phyloP scores from a whole-genome alignment of 805 yeast species.

The Yarrowia deformans region DNA sequence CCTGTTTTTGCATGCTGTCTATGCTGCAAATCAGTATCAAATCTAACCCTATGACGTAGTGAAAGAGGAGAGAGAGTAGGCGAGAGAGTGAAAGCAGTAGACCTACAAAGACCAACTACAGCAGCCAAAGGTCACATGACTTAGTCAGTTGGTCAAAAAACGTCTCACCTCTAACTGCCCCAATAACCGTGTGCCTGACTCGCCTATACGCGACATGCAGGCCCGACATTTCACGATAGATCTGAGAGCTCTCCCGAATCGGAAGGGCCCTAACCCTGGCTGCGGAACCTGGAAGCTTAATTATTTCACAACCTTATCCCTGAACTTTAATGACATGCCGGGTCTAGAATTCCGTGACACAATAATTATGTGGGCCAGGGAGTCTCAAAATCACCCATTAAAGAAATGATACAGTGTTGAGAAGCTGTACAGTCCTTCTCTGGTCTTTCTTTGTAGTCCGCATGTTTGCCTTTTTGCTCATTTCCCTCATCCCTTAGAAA shows the following conservation, averaged over 20 bases:
- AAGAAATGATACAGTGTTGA: background rate
- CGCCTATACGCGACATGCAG: background rate
- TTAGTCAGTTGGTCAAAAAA: background rate
- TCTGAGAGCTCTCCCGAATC: background rate
- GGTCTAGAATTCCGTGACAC: background rate
- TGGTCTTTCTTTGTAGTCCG: background rate
- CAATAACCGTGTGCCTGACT: background rate
- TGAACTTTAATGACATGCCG: background rate
- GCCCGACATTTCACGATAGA: constrained; percentile 2
- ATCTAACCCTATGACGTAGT: constrained; percentile 6
- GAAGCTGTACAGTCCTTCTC: no score
- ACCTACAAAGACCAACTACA: no score
- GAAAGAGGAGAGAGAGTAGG: background rate
- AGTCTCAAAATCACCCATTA: background rate
- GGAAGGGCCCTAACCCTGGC: background rate
- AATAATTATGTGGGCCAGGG: background rate
- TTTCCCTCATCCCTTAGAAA: constrained; percentile 10
- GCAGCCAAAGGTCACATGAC: background rate
- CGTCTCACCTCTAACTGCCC: background rate
- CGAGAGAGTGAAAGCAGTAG: no score
- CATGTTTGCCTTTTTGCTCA: background rate
- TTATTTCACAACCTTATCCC: background rate
- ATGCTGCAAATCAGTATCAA: background rate
- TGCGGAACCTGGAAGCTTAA: no score
- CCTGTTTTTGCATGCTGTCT: background rate